Base-by-base conservation (phyloP, 192 early-diverging fungal genomes). In the Podila horticola region DNA sequence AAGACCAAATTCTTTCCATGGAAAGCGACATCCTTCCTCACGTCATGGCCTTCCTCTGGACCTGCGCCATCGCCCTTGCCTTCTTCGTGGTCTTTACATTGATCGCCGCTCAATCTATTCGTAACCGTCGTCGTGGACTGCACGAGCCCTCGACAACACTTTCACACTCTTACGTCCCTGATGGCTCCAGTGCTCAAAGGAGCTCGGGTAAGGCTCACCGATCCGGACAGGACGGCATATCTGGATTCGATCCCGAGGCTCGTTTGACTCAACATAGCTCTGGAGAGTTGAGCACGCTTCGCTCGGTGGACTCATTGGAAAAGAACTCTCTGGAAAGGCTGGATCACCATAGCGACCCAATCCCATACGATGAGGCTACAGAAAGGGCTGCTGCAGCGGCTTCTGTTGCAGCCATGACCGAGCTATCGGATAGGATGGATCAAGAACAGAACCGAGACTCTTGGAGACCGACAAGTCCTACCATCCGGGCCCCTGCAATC, bases 31-130 rank as follows among this genome's bases (percentile, higher is more conserved):
- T 33, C 2, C 45, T 68, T 15, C 71, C 77, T 2, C 77, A 73
- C 50, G 13, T 62, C 24, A 72, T 81, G 66, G 71, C 66, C 24
- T 45, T 73, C 55, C 45, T 81, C 29, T 81, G 77, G 77, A 81
- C 77, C 1, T 81, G 77, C 24, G 60, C 66, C 29, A 81, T 73
- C 34, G 77, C 77, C 7, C 12, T 73, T 31, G 71, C 77, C 5
- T 73, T 69, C 38, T 68, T 72, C 58, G 67, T 73, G 1, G 52
- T 38, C 33, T 30, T 69, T 24, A 17, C 62, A 13, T 57, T 81
- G 66, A 73, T 81, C 20, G 71, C 66, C 19, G 71, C 67, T 7
- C 77, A 81, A 45, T 73, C 77, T 15, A 61, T 81, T 48, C 24
- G 77, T 6, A 81, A 51, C 57, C 66, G 77, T n/a, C 67, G 71